A percentile compares a stretch with the other conserved stretches of the same genome.
Conservation (phyloP, 176 grass and related monocot species). For the Microstegium vimineum region DNA sequence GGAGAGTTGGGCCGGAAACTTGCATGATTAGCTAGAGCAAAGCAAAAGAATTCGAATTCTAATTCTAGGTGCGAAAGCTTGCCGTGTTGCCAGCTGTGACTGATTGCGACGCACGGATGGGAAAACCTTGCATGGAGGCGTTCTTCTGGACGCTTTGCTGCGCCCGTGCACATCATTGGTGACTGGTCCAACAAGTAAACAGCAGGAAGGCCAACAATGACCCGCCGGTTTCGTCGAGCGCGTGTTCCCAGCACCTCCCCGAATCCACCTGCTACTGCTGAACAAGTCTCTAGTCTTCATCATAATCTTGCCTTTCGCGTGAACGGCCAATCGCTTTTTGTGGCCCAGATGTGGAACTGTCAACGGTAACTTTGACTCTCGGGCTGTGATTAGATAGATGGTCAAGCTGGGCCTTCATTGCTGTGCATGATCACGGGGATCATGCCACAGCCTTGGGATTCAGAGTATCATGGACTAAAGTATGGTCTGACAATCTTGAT, state of each 20-base stretch:
- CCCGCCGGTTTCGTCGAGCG: constrained; percentile 6
- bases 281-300: not conserved
- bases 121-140: constrained; percentile 5
- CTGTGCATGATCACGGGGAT: not conserved
- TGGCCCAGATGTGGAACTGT: not conserved
- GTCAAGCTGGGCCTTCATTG: not conserved
- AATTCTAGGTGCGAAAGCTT: constrained; percentile 13
- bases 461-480: not conserved
- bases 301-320: not conserved
- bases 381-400: not conserved
- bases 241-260: not conserved
- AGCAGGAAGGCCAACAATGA: not conserved
- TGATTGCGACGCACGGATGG: constrained; percentile 46
- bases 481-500: not conserved
- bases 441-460: not conserved
- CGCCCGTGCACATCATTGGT: constrained; percentile 2
- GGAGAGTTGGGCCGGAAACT: constrained; percentile 7
- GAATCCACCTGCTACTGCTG: not conserved
- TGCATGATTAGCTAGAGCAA: constrained; percentile 6
- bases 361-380: not conserved
- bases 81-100: constrained; percentile 30
- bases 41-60: not conserved
- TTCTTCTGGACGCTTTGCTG: constrained; percentile 8
- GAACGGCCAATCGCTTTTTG: not conserved
- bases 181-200: constrained; percentile 25